Evolutionary conservation across 2,329 filamentous ascomycete genomes (phyloP), one percentile per base, ranked within the genome.

Genomic region (Aspergillus ruber): DNA sequence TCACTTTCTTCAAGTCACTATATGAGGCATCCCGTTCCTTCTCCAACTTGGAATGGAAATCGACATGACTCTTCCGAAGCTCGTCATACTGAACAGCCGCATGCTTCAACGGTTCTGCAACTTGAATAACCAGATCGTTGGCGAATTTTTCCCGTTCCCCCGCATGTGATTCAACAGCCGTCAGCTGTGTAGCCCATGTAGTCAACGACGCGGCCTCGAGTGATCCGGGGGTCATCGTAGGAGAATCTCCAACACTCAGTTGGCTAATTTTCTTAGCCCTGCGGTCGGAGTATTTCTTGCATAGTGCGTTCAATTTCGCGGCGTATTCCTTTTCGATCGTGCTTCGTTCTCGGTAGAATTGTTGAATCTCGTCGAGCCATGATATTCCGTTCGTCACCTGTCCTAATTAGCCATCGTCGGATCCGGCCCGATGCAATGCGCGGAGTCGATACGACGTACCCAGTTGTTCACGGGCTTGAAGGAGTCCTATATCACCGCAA

Each of bases 261-360:
- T 79, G 85, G 57, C 89, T 86, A 39, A 86, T 85, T 74, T 93
- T 96, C 71, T 85, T 90, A 42, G 88, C 83, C 76, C 97, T 98
- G 76, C 94, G 94, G 63, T 98, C 94, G 64, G 89, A 93, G 74
- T 96, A 97, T 68, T 93, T 96, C 75, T 93, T 95, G 47, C 91
- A 93, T 44, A 98, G 76, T 2, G 83, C 83, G 58, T 82, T 86
- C 55, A 98, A 82, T 71, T 91, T 97, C 54, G 85, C 80, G 60
- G 88, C 86, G 69, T 98, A 97, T 68, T 98, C 94, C 73, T 95
- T 96, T 73, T 98, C 93, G 67, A 98, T 95, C 32, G 76, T 83
- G 64, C 89, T 88, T 49, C 94, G 83, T 71, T 98, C 93, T 55
- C 93, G 88, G 76, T 97, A 98, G 75, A 97, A 98, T 64, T 88